phyloP scores from a whole-genome alignment of 352 stramenopile species.

The Phytopythium montanum region DNA sequence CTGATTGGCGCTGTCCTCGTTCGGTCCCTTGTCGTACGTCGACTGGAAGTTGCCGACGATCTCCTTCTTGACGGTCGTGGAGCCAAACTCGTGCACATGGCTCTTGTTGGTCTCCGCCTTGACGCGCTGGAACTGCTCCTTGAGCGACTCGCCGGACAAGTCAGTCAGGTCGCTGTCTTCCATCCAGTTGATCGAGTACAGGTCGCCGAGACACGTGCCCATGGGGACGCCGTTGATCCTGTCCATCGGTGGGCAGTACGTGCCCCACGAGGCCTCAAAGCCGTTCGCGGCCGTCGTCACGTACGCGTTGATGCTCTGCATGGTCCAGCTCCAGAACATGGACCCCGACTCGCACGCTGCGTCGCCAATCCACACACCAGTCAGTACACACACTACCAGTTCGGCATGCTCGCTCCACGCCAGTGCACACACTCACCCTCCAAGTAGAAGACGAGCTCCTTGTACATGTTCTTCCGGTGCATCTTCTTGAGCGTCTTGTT shows the following conservation, averaged over 20 bases:
- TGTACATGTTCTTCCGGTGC: slow-evolving; percentile 84
- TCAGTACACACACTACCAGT: neutral
- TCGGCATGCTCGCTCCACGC: too few relatives aligned
- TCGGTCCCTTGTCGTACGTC: slow-evolving; percentile 51
- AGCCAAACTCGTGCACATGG: slow-evolving; percentile 78
- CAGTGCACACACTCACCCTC: slow-evolving; percentile 37
- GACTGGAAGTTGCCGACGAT: slow-evolving; percentile 85
- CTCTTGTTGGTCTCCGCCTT: slow-evolving; percentile 77
- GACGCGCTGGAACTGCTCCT: slow-evolving; percentile 65
- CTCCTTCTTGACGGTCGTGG: slow-evolving; percentile 51
- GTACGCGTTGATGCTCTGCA: slow-evolving; percentile 83
- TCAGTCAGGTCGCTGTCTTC: slow-evolving; percentile 86
- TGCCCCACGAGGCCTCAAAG: slow-evolving; percentile 86
- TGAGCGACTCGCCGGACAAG: slow-evolving; percentile 75
- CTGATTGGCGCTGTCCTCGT: slow-evolving; percentile 16
- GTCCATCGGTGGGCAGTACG: slow-evolving; percentile 85
- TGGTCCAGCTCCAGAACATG: slow-evolving; percentile 84
- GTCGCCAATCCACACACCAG: neutral
- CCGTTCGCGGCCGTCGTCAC: slow-evolving; percentile 88
- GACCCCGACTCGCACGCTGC: slow-evolving; percentile 88
- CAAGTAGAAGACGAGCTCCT: slow-evolving; percentile 90
- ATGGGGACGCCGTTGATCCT: slow-evolving; percentile 66
- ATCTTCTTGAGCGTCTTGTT: slow-evolving; percentile 73
- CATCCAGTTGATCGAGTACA: slow-evolving; percentile 92
- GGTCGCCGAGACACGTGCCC: slow-evolving; percentile 80